phyloP scores from a whole-genome alignment of 495 filamentous ascomycete species.

The Annulohypoxylon bovei region DNA sequence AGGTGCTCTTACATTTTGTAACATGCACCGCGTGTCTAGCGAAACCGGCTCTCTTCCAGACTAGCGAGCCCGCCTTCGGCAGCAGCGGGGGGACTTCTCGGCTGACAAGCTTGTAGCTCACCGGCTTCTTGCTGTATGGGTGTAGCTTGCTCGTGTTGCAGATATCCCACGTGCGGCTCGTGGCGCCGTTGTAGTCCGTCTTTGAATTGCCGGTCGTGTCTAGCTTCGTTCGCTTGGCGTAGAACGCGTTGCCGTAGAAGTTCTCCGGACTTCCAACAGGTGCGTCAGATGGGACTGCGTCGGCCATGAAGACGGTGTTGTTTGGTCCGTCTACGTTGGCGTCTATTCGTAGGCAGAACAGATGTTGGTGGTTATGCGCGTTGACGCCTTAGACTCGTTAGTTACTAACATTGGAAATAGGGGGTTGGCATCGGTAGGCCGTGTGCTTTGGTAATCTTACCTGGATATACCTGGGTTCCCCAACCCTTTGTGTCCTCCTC shows the following conservation, averaged over 20 bases:
- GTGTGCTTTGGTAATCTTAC: conserved; percentile 64
- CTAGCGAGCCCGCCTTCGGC: conserved; percentile 84
- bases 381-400: conserved; percentile 50
- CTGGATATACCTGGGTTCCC: conserved; percentile 93
- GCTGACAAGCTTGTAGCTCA: conserved; percentile 92
- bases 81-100: conserved; percentile 81
- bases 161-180: conserved; percentile 91
- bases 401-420: neutral
- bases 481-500: conserved; percentile 88
- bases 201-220: conserved; percentile 75
- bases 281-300: conserved; percentile 71
- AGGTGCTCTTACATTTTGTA: conserved; percentile 85
- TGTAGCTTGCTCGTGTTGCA: conserved; percentile 85
- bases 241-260: conserved; percentile 94
- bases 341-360: conserved; percentile 93
- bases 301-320: conserved; percentile 88
- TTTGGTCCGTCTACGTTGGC: conserved; percentile 87
- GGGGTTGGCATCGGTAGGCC: neutral
- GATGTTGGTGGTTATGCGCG: conserved; percentile 90
- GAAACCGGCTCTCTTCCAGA: conserved; percentile 95
- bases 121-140: conserved; percentile 84
- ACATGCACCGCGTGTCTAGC: conserved; percentile 92
- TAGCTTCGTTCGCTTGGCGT: conserved; percentile 86
- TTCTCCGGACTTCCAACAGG: conserved; percentile 84
- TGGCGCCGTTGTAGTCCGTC: conserved; percentile 83